Evolutionary conservation across 2,329 filamentous ascomycete species (phyloP).

Genomic region (Cladosporium velox): DNA sequence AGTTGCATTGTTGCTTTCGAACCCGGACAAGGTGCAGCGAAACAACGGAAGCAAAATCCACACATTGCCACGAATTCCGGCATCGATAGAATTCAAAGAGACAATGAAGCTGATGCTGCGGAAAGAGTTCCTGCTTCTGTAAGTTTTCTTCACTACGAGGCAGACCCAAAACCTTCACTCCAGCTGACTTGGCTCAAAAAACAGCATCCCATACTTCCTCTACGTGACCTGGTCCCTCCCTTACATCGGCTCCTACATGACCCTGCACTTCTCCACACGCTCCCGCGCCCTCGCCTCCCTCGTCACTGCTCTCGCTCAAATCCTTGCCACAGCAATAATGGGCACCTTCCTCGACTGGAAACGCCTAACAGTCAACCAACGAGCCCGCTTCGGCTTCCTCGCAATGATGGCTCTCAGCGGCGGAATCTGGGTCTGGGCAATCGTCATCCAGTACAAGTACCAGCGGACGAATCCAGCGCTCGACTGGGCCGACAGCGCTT

Average conservation of each 20-base stretch:
- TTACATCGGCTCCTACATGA: slow-evolving; percentile 51
- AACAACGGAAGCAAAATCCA: no score
- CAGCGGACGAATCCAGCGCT: slow-evolving; percentile 59
- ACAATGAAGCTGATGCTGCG: not conserved
- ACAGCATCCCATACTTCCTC: slow-evolving; percentile 60
- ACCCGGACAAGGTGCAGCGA: no score
- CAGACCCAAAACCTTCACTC: not conserved
- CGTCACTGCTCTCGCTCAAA: slow-evolving; percentile 66
- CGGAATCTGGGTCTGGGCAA: slow-evolving; percentile 72
- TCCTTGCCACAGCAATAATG: slow-evolving; percentile 66
- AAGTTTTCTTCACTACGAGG: no score
- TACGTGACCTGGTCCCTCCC: slow-evolving; percentile 51
- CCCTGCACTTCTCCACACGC: slow-evolving; percentile 60
- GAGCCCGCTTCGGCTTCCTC: slow-evolving; percentile 59
- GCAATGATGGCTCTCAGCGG: slow-evolving; percentile 61
- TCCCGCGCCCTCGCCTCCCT: slow-evolving; percentile 70
- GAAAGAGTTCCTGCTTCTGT: not conserved
- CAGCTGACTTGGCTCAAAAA: slow-evolving; percentile 31
- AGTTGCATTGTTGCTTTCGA: no score
- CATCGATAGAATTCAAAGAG: not conserved
- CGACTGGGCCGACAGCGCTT: slow-evolving; percentile 66
- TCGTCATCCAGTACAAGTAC: slow-evolving; percentile 64
- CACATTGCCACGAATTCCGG: not conserved
- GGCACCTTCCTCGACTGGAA: slow-evolving; percentile 44
- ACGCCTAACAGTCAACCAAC: slow-evolving; percentile 48